These are phyloP conservation scores for Camellia oleifera DNA, from an alignment of 179 eudicot genomes.

Conservation along the genomic window DNA sequence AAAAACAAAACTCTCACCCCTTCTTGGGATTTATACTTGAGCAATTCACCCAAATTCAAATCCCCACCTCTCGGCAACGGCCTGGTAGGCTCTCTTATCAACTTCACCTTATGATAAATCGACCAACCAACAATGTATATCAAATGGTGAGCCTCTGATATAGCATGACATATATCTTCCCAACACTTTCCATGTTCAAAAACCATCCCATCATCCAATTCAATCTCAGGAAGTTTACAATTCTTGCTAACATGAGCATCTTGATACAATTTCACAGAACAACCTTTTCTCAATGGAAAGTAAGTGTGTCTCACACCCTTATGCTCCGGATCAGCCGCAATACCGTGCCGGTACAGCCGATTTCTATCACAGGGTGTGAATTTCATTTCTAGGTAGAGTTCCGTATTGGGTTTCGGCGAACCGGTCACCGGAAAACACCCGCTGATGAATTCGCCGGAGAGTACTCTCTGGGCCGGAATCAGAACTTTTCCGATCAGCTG, in stretches of 20 bases:
- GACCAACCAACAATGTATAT: constrained; percentile 95
- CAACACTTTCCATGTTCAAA: constrained; percentile 63
- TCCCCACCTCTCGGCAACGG: constrained; percentile 74
- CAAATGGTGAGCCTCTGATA: constrained; percentile 88
- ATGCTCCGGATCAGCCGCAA: constrained; percentile 33
- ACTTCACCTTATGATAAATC: constrained; percentile 66
- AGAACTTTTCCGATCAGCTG: constrained; percentile 56
- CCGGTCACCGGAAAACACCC: constrained; percentile 63
- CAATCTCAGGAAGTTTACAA: constrained; percentile 52
- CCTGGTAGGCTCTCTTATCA: constrained; percentile 78
- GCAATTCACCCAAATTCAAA: constrained; percentile 73
- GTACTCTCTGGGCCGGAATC: constrained; percentile 47
- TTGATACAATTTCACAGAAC: constrained; percentile 60
- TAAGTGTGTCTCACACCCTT: constrained; percentile 52
- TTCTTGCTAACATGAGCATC: constrained; percentile 64
- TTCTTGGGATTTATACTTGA: constrained; percentile 91
- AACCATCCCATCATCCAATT: constrained; percentile 40
- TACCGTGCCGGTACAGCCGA: constrained; percentile 28
- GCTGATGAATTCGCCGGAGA: constrained; percentile 45
- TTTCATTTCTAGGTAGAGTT: constrained; percentile 40
- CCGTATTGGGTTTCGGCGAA: constrained; percentile 54
- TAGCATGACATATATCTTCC: constrained; percentile 93
- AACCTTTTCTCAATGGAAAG: constrained; percentile 65
- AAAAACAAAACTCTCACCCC: constrained; percentile 87
- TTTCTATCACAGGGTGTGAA: constrained; percentile 52